Evolutionary conservation across 257 asterid genomes (phyloP).

Genomic region (Thymus mandschuricus): DNA sequence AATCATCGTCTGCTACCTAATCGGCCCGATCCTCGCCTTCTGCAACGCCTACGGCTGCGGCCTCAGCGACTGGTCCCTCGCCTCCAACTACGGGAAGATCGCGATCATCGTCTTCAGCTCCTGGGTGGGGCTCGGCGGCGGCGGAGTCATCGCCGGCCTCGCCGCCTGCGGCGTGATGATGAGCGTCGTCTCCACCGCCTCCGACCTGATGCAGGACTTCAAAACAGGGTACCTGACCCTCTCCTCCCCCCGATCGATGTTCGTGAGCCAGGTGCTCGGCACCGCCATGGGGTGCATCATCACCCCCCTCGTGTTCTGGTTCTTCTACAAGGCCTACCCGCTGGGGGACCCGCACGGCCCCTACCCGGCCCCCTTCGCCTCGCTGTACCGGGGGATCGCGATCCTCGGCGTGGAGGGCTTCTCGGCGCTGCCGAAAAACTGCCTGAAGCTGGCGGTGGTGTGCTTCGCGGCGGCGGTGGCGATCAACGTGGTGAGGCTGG

Average conservation of each 20-base stretch:
- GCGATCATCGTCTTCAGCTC: conserved; percentile 63
- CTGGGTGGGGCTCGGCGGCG: conserved; percentile 61
- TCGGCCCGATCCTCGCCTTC: conserved; percentile 69
- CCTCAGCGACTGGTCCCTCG: conserved; percentile 73
- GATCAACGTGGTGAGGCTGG: conserved; percentile 27
- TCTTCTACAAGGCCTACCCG: conserved; percentile 53
- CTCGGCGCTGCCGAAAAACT: conserved; percentile 60
- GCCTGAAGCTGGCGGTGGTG: conserved; percentile 44
- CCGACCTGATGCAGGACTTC: conserved; percentile 74
- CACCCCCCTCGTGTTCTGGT: conserved; percentile 65
- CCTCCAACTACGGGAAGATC: conserved; percentile 73
- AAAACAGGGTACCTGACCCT: conserved; percentile 69
- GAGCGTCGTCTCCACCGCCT: conserved; percentile 70
- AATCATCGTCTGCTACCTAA: conserved; percentile 42
- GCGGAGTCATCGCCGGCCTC: conserved; percentile 72
- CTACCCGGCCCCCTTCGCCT: conserved; percentile 59
- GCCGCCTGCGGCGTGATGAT: conserved; percentile 73
- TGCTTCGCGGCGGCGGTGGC: conserved; percentile 44
- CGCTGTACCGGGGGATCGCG: conserved; percentile 60
- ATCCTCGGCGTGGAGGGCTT: conserved; percentile 67
- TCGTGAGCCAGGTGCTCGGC: conserved; percentile 58
- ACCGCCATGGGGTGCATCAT: conserved; percentile 59
- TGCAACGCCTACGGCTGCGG: conserved; percentile 81
- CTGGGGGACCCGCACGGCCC: conserved; percentile 53
- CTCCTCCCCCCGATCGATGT: conserved; percentile 71